Conservation (phyloP, 2,329 filamentous ascomycete genomes). For the Escovopsis sp. region DNA sequence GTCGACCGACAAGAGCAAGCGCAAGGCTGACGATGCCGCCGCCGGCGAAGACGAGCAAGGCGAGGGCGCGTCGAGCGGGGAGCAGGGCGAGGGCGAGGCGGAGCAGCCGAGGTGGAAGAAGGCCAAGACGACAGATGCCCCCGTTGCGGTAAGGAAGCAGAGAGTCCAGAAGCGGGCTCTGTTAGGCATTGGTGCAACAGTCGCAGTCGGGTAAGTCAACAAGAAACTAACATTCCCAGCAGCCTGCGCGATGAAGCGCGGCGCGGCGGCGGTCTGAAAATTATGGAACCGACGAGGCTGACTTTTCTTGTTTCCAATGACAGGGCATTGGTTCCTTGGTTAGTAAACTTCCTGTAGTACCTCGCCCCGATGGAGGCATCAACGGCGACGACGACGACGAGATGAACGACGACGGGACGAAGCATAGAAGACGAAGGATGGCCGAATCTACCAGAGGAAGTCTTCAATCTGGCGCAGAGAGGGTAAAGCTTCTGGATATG, state of each 20-base stretch:
- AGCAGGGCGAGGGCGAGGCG: slow-evolving; percentile 23
- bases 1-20: slow-evolving; percentile 44
- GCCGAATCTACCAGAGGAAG: neutral
- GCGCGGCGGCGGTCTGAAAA: slow-evolving; percentile 8
- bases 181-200: slow-evolving; percentile 70
- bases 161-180: slow-evolving; percentile 75
- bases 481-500: slow-evolving; percentile 1
- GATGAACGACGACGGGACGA: too few species aligned
- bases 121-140: slow-evolving; percentile 49
- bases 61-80: slow-evolving; percentile 18
- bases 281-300: too few species aligned
- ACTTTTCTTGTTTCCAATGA: neutral
- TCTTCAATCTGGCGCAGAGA: slow-evolving; percentile 4
- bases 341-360: slow-evolving; percentile 34
- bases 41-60: slow-evolving; percentile 43
- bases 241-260: neutral
- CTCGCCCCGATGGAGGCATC: too few species aligned
- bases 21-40: slow-evolving; percentile 59
- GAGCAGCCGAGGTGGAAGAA: slow-evolving; percentile 53
- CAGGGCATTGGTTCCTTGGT: slow-evolving; percentile 35
- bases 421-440: neutral
- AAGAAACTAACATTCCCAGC: neutral
- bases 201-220: slow-evolving; percentile 73
- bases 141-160: slow-evolving; percentile 64
- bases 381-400: too few species aligned